Conservation (phyloP, 345 rosid species). For the Citrus inodora region DNA sequence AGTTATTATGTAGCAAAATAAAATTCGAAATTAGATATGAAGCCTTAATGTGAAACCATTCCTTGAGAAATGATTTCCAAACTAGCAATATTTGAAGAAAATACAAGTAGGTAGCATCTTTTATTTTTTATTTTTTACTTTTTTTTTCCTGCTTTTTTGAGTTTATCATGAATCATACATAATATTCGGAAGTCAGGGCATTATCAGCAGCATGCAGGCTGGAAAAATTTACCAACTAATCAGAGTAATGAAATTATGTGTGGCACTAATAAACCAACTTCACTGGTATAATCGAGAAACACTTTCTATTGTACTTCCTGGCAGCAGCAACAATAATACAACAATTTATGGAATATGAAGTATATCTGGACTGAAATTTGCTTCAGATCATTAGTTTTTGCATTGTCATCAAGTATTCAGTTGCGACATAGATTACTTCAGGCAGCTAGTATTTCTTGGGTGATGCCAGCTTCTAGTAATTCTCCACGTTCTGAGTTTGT, state of each 20-base stretch:
- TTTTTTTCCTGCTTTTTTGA: too few relatives aligned
- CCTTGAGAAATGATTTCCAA: not conserved
- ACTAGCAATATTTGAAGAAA: not conserved
- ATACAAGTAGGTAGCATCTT: not conserved
- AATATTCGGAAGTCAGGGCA: not conserved
- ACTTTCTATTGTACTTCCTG: not conserved
- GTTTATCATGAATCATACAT: not conserved
- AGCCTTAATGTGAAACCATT: not conserved
- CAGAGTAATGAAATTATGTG: not conserved
- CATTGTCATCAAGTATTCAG: too few relatives aligned
- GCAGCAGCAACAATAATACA: not conserved
- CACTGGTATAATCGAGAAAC: not conserved
- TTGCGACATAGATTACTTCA: too few relatives aligned
- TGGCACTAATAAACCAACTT: not conserved
- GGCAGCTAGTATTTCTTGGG: too few relatives aligned
- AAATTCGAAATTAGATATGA: not conserved
- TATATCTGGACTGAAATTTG: not conserved
- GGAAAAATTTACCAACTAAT: not conserved
- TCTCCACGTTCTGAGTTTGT: too few relatives aligned
- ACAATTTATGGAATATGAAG: not conserved
- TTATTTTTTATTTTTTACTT: not conserved
- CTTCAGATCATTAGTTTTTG: not conserved
- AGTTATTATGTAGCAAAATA: not conserved
- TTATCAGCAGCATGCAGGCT: not conserved
- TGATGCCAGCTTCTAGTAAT: too few relatives aligned